phyloP scores from a whole-genome alignment of 1,284 basidiomycete species.

The Lignosus rhinocerotis region DNA sequence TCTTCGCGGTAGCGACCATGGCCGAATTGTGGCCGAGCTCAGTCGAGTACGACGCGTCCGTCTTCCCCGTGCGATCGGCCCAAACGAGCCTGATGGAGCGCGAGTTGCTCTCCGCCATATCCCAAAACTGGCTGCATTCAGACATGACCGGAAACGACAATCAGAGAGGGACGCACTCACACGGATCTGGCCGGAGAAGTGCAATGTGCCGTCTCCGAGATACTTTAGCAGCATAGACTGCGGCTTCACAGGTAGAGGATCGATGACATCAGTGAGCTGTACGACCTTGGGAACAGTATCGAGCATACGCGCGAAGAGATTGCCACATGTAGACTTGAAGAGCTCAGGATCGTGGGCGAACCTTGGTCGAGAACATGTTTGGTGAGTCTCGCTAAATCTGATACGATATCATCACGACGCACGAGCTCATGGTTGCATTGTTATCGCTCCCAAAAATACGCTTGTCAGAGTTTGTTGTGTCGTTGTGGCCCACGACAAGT shows the following conservation, averaged over 20 bases:
- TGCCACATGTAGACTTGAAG: constrained; percentile 22
- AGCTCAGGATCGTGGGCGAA: constrained; percentile 7
- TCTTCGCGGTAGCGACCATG: neutral
- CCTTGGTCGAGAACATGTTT: neutral
- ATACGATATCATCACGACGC: neutral
- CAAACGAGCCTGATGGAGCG: neutral
- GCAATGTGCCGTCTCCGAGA: constrained; percentile 7
- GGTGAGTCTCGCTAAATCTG: too few species aligned
- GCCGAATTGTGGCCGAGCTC: neutral
- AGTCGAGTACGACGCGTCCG: neutral
- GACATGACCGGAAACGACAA: too few species aligned
- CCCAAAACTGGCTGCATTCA: neutral
- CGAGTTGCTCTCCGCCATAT: neutral
- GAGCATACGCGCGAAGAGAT: constrained; percentile 29
- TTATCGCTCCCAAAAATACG: constrained; percentile 27
- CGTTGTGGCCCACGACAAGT: constrained; percentile 22
- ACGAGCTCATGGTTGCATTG: constrained; percentile 29
- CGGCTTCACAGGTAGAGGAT: constrained; percentile 27
- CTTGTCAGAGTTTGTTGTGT: constrained; percentile 23
- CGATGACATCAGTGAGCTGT: constrained; percentile 23
- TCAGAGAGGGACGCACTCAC: neutral
- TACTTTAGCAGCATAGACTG: neutral
- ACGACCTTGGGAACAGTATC: constrained; percentile 29
- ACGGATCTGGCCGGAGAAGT: constrained; percentile 3
- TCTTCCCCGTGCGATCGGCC: constrained; percentile 1